A percentile compares a stretch with the other conserved stretches of the same genome.
These are phyloP conservation scores for Fonsecaea multimorphosa DNA, from an alignment of 2,329 filamentous ascomycete genomes.

Conservation along the genomic window DNA sequence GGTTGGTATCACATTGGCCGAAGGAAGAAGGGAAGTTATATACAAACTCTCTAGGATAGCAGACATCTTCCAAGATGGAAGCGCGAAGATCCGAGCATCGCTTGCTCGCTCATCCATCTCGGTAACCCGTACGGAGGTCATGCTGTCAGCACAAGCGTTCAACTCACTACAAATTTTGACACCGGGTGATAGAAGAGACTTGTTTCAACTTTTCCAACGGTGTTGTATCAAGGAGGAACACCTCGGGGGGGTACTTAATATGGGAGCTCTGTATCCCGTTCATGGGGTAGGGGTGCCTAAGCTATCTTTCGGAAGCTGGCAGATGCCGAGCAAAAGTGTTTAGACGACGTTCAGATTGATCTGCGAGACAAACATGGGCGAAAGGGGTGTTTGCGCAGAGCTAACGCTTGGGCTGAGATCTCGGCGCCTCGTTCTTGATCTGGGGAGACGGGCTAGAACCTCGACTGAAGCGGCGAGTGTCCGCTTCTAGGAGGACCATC, in stretches of 20 bases:
- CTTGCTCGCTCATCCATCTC: slow-evolving; percentile 13
- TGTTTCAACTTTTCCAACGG: slow-evolving; percentile 30
- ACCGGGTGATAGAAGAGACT: slow-evolving; percentile 24
- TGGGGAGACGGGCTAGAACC: slow-evolving; percentile 11
- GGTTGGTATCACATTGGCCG: background rate
- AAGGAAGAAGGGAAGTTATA: slow-evolving; percentile 22
- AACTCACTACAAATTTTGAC: slow-evolving; percentile 34
- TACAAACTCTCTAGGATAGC: slow-evolving; percentile 18
- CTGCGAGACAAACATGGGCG: background rate
- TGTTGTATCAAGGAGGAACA: slow-evolving; percentile 27
- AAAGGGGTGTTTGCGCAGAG: background rate
- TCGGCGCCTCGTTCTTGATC: slow-evolving; percentile 2
- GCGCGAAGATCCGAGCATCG: slow-evolving; percentile 31
- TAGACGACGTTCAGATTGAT: background rate
- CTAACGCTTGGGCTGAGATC: background rate
- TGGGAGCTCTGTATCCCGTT: slow-evolving; percentile 2
- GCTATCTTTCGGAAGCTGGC: slow-evolving; percentile 14
- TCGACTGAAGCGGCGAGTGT: background rate
- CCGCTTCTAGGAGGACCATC: background rate
- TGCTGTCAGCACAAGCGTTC: slow-evolving; percentile 3
- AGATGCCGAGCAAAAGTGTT: slow-evolving; percentile 3
- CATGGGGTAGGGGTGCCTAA: background rate
- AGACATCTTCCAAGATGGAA: slow-evolving; percentile 26
- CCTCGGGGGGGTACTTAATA: background rate
- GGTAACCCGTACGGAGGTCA: slow-evolving; percentile 18